phyloP scores from a whole-genome alignment of 75 land plant genomes.

The Larix kaempferi region DNA sequence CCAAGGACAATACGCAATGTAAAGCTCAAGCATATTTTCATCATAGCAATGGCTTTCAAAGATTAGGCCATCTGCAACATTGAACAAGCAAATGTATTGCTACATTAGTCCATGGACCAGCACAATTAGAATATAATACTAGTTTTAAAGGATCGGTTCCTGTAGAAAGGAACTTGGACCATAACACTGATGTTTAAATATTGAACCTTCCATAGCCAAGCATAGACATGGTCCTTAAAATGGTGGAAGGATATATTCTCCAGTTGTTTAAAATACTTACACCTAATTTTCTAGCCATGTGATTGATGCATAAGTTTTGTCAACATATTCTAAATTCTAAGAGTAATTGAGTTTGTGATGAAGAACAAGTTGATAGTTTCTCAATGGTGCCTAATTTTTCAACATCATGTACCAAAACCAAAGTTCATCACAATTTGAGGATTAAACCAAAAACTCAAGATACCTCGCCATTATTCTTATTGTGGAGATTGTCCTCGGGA shows the following conservation, averaged over 20 bases:
- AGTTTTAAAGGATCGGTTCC: neutral
- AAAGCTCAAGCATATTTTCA: neutral
- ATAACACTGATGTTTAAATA: neutral
- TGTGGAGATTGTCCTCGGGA: constrained; percentile 75
- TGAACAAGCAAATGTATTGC: constrained; percentile 3
- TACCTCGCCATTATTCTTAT: constrained; percentile 21
- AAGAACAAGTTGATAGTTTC: neutral
- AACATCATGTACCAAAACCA: neutral
- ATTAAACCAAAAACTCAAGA: neutral
- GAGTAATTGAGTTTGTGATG: constrained; percentile 15
- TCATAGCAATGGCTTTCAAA: neutral
- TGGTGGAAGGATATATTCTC: constrained; percentile 42
- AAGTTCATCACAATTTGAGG: constrained; percentile 4
- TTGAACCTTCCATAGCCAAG: constrained; percentile 14
- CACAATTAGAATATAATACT: neutral
- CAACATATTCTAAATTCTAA: constrained; percentile 34
- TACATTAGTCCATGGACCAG: neutral
- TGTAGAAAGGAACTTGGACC: neutral
- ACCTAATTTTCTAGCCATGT: constrained; percentile 42
- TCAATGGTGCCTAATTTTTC: neutral
- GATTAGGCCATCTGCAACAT: neutral
- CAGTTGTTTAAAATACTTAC: constrained; percentile 30
- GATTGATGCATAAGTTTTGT: constrained; percentile 56
- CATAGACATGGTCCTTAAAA: constrained; percentile 40
- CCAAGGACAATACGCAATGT: neutral